Conservation (phyloP, 1,284 basidiomycete genomes). For the Malassezia psittaci region DNA sequence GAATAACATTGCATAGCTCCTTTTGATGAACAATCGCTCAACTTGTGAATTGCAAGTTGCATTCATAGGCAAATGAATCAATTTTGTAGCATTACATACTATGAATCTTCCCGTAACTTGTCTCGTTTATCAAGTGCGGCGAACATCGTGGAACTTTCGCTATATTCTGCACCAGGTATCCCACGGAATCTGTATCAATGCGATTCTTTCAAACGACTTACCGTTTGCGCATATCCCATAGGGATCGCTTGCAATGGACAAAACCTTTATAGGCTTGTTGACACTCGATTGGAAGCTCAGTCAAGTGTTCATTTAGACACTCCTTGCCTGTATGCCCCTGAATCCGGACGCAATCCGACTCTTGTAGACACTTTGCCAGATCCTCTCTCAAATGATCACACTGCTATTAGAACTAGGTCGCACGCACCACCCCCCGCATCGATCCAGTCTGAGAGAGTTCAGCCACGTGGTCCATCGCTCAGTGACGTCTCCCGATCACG, state of each 20-base stretch:
- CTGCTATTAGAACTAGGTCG: background rate
- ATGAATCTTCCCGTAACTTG: background rate
- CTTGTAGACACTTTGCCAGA: conserved; percentile 11
- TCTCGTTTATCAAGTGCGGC: conserved; percentile 14
- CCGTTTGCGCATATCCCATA: conserved; percentile 18
- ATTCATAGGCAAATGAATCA: too few species aligned
- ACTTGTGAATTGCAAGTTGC: too few species aligned
- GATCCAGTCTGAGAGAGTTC: background rate
- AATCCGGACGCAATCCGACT: conserved; percentile 14
- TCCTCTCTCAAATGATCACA: conserved; percentile 15
- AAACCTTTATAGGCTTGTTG: conserved; percentile 16
- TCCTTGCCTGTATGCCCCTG: conserved; percentile 9
- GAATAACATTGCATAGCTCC: too few species aligned
- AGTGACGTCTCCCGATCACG: conserved; percentile 9
- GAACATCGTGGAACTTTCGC: conserved; percentile 11
- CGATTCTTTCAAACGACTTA: background rate
- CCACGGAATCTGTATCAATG: conserved; percentile 10
- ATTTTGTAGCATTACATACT: too few species aligned
- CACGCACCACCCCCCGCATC: conserved; percentile 17
- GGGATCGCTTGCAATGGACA: conserved; percentile 17
- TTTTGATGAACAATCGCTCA: too few species aligned
- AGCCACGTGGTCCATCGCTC: background rate
- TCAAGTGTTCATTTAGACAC: conserved; percentile 8
- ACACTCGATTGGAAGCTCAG: conserved; percentile 11
- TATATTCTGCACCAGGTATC: conserved; percentile 14